Evolutionary conservation across 768 basidiomycete species (phyloP), one percentile per base, ranked within the genome.

Genomic region (Hygrocybe punicea): DNA sequence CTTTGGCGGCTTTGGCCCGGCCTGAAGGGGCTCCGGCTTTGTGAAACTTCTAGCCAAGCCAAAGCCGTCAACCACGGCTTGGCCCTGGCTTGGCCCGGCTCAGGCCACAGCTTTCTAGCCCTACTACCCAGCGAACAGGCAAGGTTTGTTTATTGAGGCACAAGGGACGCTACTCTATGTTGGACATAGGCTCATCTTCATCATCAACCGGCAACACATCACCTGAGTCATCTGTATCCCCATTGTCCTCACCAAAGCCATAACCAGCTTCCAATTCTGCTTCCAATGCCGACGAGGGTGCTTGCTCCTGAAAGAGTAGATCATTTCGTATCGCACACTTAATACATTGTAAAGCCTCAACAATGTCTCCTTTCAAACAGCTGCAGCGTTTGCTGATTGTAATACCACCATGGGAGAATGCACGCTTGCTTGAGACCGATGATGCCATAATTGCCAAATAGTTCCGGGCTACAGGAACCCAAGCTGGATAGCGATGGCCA

Each of bases 361-460:
- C 66, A 53, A 74, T 66, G 60, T 76, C 70, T 17, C 58, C 68
- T 52, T 73, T 70, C 34, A 75, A 64, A 9, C 66, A 59, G 53
- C 71, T 75, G 6, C 66, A 63, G 21, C 62, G 67, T 55, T 74
- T 74, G 13, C 59, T 67, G 44, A 76, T 68, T 0, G 76, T 77
- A 29, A 77, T 74, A 9, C 75, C 73, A 11, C 68, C 75, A 2
- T 66, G 62, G 1, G 71, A 78, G 59, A 79, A 78, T 8, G 73
- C 75, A 10, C 65, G 65, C 59, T 78, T 72, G 62, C 71, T 73
- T 6, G 74, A 76, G 8, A 77, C 75, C 1, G 69, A 73, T 0
- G 71, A 71, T 10, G 71, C 71, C 71, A 76, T 75, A 25, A 78
- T 69, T 2, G 72, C 47, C 9, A 78, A 66, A 23, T 72, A 71